Percentiles rank a stretch among this genome's conserved stretches.
Conservation (phyloP, 1,284 basidiomycete species). For the Retiboletus flavoniger region DNA sequence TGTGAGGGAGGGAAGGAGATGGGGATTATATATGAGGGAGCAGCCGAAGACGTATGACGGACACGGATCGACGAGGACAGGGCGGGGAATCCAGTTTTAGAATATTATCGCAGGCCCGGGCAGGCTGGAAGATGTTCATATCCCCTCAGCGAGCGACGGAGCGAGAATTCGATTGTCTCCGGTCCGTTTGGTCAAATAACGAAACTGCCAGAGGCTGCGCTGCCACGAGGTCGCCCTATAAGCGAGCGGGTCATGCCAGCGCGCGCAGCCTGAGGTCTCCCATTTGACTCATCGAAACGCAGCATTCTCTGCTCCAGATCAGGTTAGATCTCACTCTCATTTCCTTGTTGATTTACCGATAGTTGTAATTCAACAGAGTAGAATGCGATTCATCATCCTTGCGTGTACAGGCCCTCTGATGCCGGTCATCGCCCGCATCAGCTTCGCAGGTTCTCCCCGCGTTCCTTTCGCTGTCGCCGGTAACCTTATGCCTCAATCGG, state of each 20-base stretch:
- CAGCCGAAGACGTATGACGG: slow-evolving; percentile 16
- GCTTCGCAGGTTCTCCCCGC: slow-evolving; percentile 28
- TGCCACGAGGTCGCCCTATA: slow-evolving; percentile 26
- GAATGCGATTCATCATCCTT: slow-evolving; percentile 19
- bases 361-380: slow-evolving; percentile 26
- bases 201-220: slow-evolving; percentile 19
- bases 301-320: slow-evolving; percentile 18
- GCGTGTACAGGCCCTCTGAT: slow-evolving; percentile 18
- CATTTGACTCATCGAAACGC: slow-evolving; percentile 26
- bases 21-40: slow-evolving; percentile 23
- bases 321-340: slow-evolving; percentile 25
- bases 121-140: slow-evolving; percentile 13
- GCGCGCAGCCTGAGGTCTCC: slow-evolving; percentile 13
- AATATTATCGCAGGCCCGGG: slow-evolving; percentile 2
- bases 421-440: slow-evolving; percentile 29
- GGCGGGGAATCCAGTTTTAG: slow-evolving; percentile 17
- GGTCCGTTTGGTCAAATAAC: slow-evolving; percentile 22
- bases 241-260: slow-evolving; percentile 25
- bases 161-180: slow-evolving; percentile 20
- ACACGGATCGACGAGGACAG: slow-evolving; percentile 23
- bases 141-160: slow-evolving; percentile 13
- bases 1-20: not conserved
- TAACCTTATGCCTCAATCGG: slow-evolving; percentile 30
- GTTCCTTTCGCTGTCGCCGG: slow-evolving; percentile 28
- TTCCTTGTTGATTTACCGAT: slow-evolving; percentile 33